Percentiles rank a stretch among this genome's conserved stretches.
Evolutionary conservation across 2,329 filamentous ascomycete genomes (phyloP).

Genomic region (Daldinia eschscholtzii): DNA sequence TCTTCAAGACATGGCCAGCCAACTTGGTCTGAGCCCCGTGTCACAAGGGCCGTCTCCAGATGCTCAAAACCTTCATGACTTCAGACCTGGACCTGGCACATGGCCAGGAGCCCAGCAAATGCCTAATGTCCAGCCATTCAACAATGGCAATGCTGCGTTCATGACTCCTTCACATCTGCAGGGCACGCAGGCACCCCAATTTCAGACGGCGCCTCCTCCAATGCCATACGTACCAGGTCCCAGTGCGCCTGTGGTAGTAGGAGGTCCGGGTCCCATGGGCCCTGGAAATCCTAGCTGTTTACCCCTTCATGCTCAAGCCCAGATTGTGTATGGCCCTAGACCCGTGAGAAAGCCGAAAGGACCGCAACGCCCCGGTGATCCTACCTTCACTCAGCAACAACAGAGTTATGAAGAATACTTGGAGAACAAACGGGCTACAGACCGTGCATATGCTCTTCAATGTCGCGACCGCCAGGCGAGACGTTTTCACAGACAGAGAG

Average conservation of each 20-base stretch:
- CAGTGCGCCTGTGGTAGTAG: neutral
- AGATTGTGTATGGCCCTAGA: slow-evolving; percentile 50
- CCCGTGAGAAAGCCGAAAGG: slow-evolving; percentile 51
- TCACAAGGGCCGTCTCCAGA: neutral
- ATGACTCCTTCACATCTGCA: neutral
- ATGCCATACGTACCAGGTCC: neutral
- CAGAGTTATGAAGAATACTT: slow-evolving; percentile 52
- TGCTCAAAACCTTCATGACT: neutral
- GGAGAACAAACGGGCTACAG: slow-evolving; percentile 45
- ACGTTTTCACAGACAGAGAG: slow-evolving; percentile 32
- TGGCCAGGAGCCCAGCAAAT: neutral
- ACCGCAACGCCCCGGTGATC: slow-evolving; percentile 45
- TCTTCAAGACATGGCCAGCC: slow-evolving; percentile 7
- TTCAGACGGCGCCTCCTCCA: neutral
- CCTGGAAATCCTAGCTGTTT: neutral
- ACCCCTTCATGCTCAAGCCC: slow-evolving; percentile 35
- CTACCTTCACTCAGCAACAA: slow-evolving; percentile 42
- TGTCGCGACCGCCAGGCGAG: slow-evolving; percentile 50
- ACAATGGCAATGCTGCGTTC: neutral
- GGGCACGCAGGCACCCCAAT: neutral
- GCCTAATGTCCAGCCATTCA: neutral
- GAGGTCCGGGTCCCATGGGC: neutral
- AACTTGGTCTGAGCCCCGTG: neutral
- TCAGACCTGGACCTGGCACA: neutral
- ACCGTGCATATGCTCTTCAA: slow-evolving; percentile 46